Conservation (phyloP, 106 monocot genomes). For the Dendrobium officinale region DNA sequence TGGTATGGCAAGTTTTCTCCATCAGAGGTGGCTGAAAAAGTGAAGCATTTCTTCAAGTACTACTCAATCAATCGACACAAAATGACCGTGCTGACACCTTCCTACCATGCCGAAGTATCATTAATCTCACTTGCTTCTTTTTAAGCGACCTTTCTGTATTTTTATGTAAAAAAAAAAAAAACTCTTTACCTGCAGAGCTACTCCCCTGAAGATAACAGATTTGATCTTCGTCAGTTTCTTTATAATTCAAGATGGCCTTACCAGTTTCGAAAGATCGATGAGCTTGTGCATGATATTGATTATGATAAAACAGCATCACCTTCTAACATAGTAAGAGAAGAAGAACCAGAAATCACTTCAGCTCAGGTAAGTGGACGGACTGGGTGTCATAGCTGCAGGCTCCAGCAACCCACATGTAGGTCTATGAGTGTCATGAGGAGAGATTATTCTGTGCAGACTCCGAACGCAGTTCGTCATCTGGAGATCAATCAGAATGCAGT, state of each 20-base stretch:
- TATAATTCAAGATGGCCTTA: slow-evolving; percentile 97
- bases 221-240: slow-evolving; percentile 92
- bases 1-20: slow-evolving; percentile 84
- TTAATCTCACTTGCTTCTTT: not conserved
- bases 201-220: slow-evolving; percentile 96
- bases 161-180: not conserved
- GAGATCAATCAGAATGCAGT: too few relatives aligned
- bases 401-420: slow-evolving; percentile 53
- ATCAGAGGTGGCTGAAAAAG: slow-evolving; percentile 83
- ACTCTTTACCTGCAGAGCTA: slow-evolving; percentile 55
- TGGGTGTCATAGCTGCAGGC: slow-evolving; percentile 72
- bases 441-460: too few relatives aligned
- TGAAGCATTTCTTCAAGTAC: slow-evolving; percentile 98
- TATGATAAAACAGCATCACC: slow-evolving; percentile 11
- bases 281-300: slow-evolving; percentile 50
- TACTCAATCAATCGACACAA: slow-evolving; percentile 97
- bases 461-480: too few relatives aligned
- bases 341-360: not conserved
- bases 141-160: not conserved
- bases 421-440: not conserved
- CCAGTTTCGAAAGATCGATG: slow-evolving; percentile 91
- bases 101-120: slow-evolving; percentile 92
- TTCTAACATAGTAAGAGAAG: not conserved
- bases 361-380: slow-evolving; percentile 46
- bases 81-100: slow-evolving; percentile 98